Base-by-base conservation (phyloP, 306 rosid genomes). In the Prunus padus region DNA sequence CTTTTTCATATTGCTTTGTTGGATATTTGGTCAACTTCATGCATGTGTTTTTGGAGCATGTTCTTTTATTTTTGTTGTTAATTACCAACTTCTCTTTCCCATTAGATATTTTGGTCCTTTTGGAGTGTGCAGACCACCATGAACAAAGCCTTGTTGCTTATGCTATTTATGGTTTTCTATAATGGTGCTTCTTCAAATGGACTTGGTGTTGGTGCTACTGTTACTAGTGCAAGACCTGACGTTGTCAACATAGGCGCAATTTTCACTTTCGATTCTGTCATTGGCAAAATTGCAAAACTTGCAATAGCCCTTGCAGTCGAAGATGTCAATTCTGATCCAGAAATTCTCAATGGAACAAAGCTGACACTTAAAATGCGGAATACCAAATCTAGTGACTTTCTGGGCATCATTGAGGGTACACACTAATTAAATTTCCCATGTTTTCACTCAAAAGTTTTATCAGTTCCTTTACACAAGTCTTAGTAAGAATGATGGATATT, bases 391-490 rank as follows among this genome's bases (percentile, higher is more conserved):
- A 84, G 72, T 37, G 93, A 85, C 26, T 88, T 88, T 71, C 84
- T 86, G 0, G 90, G 93, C 69, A 88, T 86, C 69, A 71, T 88
- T 47, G 89, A 82, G 6, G 88, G 93, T 88, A 66, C 9, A 60
- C 13, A 60, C 63, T 60, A 25, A 4, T 25, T 13, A 14, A 25
- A 37, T 60, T 26, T 60, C 19, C 65, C 65, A 60, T 60, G 65
- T n/a, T 56, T 20, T 55, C 20, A 37, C 42, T 37, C 42, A 37
- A 37, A 37, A 37, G 42, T 37, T 37, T 20, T 55, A 8, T 11
- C 15, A 46, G n/a, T 6, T 9, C 31, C 31, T 25, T 23, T 23
- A 4, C 42, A 11, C 31, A 23, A 2, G 0, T 57, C 64, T 22
- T 57, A 7, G 2, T 37, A 37, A 37, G 42, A 37, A 37, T 37